Conservation (phyloP, 148 eudicot genomes). For the Cornus florida region DNA sequence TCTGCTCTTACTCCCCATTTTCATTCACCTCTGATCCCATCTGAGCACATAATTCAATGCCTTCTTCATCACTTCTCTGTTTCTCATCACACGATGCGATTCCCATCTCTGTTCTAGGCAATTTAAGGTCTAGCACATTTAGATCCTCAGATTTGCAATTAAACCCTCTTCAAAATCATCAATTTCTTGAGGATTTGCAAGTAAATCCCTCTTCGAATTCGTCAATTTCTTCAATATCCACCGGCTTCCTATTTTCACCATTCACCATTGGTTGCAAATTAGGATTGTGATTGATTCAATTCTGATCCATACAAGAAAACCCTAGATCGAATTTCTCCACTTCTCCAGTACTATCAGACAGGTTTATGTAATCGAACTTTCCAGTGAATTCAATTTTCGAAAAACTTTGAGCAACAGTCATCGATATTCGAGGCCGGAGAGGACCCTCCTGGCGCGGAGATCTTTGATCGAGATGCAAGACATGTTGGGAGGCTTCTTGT, state of each 20-base stretch:
- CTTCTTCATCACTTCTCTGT: neutral
- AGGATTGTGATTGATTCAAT: neutral
- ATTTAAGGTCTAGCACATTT: neutral
- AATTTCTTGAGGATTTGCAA: neutral
- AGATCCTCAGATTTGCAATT: neutral
- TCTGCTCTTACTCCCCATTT: neutral
- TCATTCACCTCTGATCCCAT: neutral
- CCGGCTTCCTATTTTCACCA: neutral
- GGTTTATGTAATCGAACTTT: too few species aligned
- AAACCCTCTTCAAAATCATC: neutral
- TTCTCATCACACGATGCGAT: neutral
- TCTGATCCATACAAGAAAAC: neutral
- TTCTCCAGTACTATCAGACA: too few species aligned
- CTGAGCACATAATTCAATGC: neutral
- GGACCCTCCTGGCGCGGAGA: constrained; percentile 7
- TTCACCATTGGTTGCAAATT: neutral
- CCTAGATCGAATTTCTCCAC: neutral
- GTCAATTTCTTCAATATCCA: neutral
- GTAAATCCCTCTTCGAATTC: neutral
- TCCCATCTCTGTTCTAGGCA: neutral
- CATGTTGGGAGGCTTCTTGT: neutral
- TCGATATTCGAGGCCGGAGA: neutral
- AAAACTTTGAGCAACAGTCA: neutral
- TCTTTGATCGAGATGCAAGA: constrained; percentile 1
- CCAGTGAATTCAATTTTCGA: too few species aligned